Base-by-base conservation (phyloP, 257 asterid genomes). In the Rhazya stricta region DNA sequence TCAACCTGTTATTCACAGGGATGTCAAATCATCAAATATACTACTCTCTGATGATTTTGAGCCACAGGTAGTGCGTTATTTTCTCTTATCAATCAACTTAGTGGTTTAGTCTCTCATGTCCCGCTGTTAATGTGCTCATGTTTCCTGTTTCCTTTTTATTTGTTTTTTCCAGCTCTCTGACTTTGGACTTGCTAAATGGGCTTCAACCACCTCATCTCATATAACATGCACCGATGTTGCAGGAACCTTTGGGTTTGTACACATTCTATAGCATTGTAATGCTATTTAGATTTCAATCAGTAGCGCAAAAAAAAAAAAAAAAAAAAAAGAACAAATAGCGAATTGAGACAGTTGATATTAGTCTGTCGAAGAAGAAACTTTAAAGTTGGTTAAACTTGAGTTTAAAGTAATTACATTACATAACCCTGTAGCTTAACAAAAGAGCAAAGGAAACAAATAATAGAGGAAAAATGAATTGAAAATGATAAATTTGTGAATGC, bases 171-270 rank as follows among this genome's bases (percentile, higher is more conserved):
- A 94, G 99, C 93, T 94, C 60, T 94, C 98, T 4, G 99, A 94
- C 67, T 94, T 94, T 56, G 99, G 99, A 54, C 96, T 94, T 77
- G 98, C 99, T 67, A 92, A 92, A 80, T 90, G 98, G 98, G 96
- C 99, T 50, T 85, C 96, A 10, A 68, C 92, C 6, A 78, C 90
- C 76, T 89, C 96, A 56, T 79, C 96, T 79, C 91, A 88, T 85
- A 86, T 85, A 53, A 89, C 98, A 9, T 90, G 94, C 88, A 78
- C 90, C 0, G 96, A 94, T 78, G 97, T 94, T 50, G 93, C 97
- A 12, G 99, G 99, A 73, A 94, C 99, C 39, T 94, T 94, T 8
- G 99, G 99, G 98, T 91, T 23, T 67, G 92, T 86, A 23, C 25
- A 57, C 3, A 58, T 71, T 74, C 74, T 82, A 65, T 8, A 69